phyloP scores from a whole-genome alignment of 495 filamentous ascomycete genomes.

The Lichina pygmaea region DNA sequence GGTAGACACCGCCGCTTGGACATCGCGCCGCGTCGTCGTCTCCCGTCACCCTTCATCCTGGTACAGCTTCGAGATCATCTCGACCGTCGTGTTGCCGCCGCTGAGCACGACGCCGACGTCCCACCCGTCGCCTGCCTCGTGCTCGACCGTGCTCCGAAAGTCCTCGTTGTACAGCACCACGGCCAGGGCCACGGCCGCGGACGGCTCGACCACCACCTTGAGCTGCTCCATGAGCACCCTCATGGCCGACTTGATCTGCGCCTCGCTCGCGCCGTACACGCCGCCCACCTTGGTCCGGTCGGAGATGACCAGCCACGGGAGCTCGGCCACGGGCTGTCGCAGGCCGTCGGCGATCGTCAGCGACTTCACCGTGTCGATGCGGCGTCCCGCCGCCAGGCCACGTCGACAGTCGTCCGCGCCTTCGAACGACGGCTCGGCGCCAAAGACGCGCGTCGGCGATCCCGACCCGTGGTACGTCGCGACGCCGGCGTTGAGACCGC shows the following conservation, averaged over 20 bases:
- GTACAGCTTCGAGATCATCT: slow-evolving; percentile 44
- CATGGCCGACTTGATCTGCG: slow-evolving; percentile 57
- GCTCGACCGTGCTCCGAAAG: slow-evolving; percentile 42
- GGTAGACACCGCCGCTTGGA: background rate
- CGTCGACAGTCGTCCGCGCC: slow-evolving; percentile 61
- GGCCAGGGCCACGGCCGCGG: slow-evolving; percentile 62
- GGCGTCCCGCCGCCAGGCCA: slow-evolving; percentile 30
- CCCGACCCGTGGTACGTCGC: slow-evolving; percentile 39
- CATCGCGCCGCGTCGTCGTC: background rate
- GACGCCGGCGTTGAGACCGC: slow-evolving; percentile 64
- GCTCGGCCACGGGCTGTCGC: slow-evolving; percentile 51
- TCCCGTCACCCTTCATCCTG: slow-evolving; percentile 1
- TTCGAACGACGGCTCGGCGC: slow-evolving; percentile 68
- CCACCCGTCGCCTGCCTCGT: slow-evolving; percentile 50
- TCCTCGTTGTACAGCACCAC: slow-evolving; percentile 65
- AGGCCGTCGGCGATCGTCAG: slow-evolving; percentile 81
- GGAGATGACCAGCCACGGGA: slow-evolving; percentile 62
- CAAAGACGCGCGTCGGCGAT: slow-evolving; percentile 47
- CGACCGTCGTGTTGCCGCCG: slow-evolving; percentile 76
- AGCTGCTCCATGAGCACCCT: slow-evolving; percentile 60
- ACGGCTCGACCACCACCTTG: slow-evolving; percentile 84
- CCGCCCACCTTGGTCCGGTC: slow-evolving; percentile 40
- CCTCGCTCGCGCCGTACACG: slow-evolving; percentile 56
- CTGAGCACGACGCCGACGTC: slow-evolving; percentile 70
- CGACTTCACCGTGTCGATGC: slow-evolving; percentile 38